phyloP scores from a whole-genome alignment of 1,139 yeast genomes.

The Suhomyces ambrosiae region DNA sequence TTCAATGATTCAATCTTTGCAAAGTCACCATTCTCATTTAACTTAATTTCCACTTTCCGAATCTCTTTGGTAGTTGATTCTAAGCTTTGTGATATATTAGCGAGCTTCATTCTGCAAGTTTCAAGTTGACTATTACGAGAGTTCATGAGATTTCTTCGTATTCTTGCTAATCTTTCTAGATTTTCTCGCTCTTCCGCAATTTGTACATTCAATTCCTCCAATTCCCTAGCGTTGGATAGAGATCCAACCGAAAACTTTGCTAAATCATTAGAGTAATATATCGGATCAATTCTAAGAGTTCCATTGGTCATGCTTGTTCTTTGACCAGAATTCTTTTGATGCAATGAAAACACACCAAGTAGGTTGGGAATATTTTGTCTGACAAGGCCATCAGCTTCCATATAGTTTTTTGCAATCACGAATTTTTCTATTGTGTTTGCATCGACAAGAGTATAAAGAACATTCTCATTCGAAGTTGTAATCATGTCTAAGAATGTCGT shows the following conservation, averaged over 20 bases:
- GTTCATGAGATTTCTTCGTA: constrained; percentile 14
- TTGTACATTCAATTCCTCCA: constrained; percentile 9
- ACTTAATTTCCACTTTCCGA: constrained; percentile 28
- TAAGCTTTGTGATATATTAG: constrained; percentile 8
- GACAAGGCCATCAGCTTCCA: constrained; percentile 50
- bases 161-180: constrained; percentile 21
- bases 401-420: constrained; percentile 52
- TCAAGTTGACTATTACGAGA: constrained; percentile 11
- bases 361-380: constrained; percentile 37
- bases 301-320: constrained; percentile 41
- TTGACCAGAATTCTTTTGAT: constrained; percentile 44
- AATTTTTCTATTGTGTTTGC: constrained; percentile 58
- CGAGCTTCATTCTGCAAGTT: constrained; percentile 9
- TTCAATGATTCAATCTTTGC: constrained; percentile 35
- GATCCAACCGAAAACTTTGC: constrained; percentile 31
- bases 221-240: constrained; percentile 18
- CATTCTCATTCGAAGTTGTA: constrained; percentile 53
- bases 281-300: constrained; percentile 61
- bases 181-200: constrained; percentile 18
- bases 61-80: constrained; percentile 15
- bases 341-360: constrained; percentile 46
- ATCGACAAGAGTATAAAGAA: constrained; percentile 69
- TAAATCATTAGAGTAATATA: constrained; percentile 39
- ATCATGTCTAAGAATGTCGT: constrained; percentile 64
- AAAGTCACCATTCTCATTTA: constrained; percentile 39